Conservation (phyloP, 2,329 filamentous ascomycete genomes). For the Westerdykella aurantiaca region DNA sequence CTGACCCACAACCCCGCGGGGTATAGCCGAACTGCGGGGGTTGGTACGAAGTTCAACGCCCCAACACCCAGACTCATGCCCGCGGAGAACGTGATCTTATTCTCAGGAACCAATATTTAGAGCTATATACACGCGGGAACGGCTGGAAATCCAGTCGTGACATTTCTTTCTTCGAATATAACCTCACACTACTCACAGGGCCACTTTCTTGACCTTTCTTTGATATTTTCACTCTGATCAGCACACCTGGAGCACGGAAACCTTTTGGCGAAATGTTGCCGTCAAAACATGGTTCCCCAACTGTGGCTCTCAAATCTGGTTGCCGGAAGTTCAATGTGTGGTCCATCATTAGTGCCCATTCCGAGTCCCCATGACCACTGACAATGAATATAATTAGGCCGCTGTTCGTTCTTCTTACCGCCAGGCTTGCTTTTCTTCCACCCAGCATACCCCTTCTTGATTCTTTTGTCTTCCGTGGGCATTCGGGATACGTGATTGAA, state of each 20-base stretch:
- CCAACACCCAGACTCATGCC: no score
- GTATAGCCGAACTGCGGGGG: no score
- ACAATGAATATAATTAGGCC: constrained; percentile 13
- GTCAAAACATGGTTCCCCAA: constrained; percentile 5
- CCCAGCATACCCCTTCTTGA: neutral
- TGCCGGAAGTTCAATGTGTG: constrained; percentile 4
- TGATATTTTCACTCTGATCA: constrained; percentile 9
- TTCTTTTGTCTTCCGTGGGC: no score
- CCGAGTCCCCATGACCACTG: constrained; percentile 14
- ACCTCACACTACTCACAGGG: no score
- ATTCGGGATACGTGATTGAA: no score
- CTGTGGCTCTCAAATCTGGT: neutral
- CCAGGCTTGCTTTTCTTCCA: neutral
- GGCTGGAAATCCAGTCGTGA: no score
- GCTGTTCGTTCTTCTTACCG: neutral
- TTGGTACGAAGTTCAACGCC: no score
- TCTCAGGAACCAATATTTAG: no score
- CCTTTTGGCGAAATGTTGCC: constrained; percentile 21
- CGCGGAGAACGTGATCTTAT: no score
- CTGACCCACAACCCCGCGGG: no score
- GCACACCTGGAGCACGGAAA: constrained; percentile 22
- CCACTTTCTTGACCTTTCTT: neutral
- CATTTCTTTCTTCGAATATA: no score
- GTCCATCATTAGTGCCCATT: constrained; percentile 10
- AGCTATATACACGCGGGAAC: no score